Base-by-base conservation (phyloP, 2,329 filamentous ascomycete genomes). In the Colletotrichum tanaceti region DNA sequence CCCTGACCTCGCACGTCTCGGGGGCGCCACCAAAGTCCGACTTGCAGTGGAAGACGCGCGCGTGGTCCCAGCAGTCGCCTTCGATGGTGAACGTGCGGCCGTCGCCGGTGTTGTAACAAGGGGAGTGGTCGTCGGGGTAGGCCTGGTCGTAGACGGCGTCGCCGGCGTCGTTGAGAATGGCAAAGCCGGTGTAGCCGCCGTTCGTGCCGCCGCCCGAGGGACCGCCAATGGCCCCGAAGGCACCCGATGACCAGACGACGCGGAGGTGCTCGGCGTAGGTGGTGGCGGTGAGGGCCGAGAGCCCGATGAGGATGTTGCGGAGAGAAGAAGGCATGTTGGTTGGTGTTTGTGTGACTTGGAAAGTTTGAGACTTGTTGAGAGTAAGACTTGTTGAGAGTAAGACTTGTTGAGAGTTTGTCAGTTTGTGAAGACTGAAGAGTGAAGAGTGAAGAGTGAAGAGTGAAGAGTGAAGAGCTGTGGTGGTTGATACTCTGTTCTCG, bases 101-200 rank as follows among this genome's bases (percentile, higher is more conserved):
- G 59, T 57, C 52, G n/a, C 59, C 59, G 11, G 50, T 63, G 50
- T 63, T 63, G 28, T 47, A 63, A 18, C 59, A 63, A 13, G 59
- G 59, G 9, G 59, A 63, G 22, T 63, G 59, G 39, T 63, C 28
- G 24, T 14, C 22, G 6, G 59, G 59, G 39, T 44, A 46, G 50
- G 39, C 9, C 24, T 47, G n/a, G n/a, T 57, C 49, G 59, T 63
- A 63, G 59, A 63, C 18, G 39, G 50, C 59, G 5, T 63, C 59
- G 39, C 50, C 59, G 50, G n/a, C 24, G 41, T 57, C 59, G 41
- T 63, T 63, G 50, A 63, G 13, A 14, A 63, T 57, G 50, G 59
- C 59, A 28, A 63, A 63, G n/a, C 49, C 49, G 18, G 24, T 55
- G 49, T 55, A 57, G 59, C 22, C 24, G 39, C 59, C 59, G 28